A percentile compares a stretch with the other conserved stretches of the same genome.
Evolutionary conservation across 805 yeast species (phyloP).

Genomic region (Wickerhamiella hasegawae): DNA sequence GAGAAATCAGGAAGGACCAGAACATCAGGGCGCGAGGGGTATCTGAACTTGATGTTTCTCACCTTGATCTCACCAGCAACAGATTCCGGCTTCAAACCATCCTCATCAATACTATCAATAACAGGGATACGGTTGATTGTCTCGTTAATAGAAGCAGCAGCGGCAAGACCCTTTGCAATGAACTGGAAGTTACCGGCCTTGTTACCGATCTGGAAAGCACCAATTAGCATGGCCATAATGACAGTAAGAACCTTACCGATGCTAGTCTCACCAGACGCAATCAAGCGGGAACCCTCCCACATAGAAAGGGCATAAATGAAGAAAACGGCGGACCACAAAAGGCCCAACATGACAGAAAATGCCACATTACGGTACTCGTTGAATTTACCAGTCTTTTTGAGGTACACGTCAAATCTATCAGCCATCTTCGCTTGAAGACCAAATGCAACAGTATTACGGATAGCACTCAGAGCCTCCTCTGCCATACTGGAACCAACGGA

Average conservation of each 20-base stretch:
- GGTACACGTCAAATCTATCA: conserved; percentile 11
- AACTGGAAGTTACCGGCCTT: conserved; percentile 15
- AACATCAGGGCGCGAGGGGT: conserved; percentile 21
- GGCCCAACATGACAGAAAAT: conserved; percentile 12
- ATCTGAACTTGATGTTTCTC: conserved; percentile 15
- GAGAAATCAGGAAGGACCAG: conserved; percentile 16
- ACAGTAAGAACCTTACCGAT: conserved; percentile 9
- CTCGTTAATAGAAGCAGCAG: conserved; percentile 18
- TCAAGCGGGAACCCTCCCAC: conserved; percentile 20
- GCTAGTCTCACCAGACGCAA: conserved; percentile 10
- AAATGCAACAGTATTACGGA: conserved; percentile 25
- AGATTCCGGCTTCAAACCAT: conserved; percentile 10
- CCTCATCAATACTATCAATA: conserved; percentile 13
- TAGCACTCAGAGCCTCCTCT: conserved; percentile 23
- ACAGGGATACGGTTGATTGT: conserved; percentile 20
- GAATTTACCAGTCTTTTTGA: conserved; percentile 8
- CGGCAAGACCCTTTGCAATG: conserved; percentile 17
- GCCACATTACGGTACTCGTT: conserved; percentile 7
- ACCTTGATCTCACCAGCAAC: conserved; percentile 26
- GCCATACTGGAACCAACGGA: conserved; percentile 21
- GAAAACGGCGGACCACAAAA: conserved; percentile 14
- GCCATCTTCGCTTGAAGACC: conserved; percentile 18
- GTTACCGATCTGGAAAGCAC: conserved; percentile 18
- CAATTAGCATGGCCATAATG: conserved; percentile 15
- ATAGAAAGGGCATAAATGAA: conserved; percentile 17